Evolutionary conservation across 2,329 filamentous ascomycete genomes (phyloP), one percentile per base, ranked within the genome.

Genomic region (Beauveria bassiana): DNA sequence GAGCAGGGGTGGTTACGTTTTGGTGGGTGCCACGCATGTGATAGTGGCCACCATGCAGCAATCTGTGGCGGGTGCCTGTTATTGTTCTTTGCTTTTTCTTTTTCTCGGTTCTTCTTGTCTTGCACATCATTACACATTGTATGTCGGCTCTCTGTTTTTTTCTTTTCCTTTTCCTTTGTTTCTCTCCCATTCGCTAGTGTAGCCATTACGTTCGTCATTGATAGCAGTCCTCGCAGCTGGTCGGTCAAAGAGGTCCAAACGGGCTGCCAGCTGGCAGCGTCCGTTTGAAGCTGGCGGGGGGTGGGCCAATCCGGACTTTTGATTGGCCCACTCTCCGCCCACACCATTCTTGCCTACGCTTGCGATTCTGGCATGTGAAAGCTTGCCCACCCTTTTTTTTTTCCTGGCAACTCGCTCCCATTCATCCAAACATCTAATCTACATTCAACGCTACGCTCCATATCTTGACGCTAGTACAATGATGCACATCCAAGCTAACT

Each of bases 1-100:
- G 53, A 26, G 61, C 53, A 57, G 54, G 54, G 53, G 46, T 62
- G 60, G 47, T 40, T 47, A 31, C 46, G 52, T 51, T 43, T 53
- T 52, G 61, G 52, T 56, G 40, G 42, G 54, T 46, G 61, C 54
- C 61, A 57, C 45, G 61, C 61, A 62, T 62, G 61, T 62, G 61
- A 62, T 52, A 53, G 61, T 58, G 61, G 61, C 61, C 57, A 60
- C 57, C 28, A 18, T 28, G 20, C 40, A 49, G 18, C 28, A 20
- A 38, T 14, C n/a, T 45, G 24, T 14, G 28, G 55, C 16, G n/a
- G 38, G 12, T n/a, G 18, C 18, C 16, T 10, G 42, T 43, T 5
- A 18, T 18, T 50, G 26, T 31, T 31, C 7, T 42, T 42, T 42
- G 18, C 3, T 22, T 51, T 34, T 31, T 20, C 20, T 5, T 20